phyloP scores from a whole-genome alignment of 192 early-diverging fungal genomes.

The Coemansia sp. region DNA sequence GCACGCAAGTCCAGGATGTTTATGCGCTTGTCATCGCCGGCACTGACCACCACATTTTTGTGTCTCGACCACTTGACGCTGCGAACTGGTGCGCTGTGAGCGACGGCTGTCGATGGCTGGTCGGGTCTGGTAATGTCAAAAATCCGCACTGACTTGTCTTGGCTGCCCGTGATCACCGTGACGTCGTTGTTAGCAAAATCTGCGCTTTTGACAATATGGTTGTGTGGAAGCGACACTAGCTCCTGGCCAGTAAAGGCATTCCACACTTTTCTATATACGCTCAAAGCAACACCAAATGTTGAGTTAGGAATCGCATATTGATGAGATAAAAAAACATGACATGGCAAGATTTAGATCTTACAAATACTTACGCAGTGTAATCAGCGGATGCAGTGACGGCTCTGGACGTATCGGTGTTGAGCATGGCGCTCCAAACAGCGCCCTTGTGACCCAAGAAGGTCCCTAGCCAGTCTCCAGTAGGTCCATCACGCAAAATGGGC shows the following conservation, averaged over 20 bases:
- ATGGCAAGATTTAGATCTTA: neutral
- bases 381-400: slow-evolving; percentile 94
- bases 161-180: slow-evolving; percentile 78
- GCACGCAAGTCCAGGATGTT: slow-evolving; percentile 78
- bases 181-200: slow-evolving; percentile 73
- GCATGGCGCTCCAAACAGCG: slow-evolving; percentile 86
- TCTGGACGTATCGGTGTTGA: slow-evolving; percentile 73
- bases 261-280: slow-evolving; percentile 72
- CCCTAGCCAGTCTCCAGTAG: slow-evolving; percentile 93
- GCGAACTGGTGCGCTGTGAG: slow-evolving; percentile 38
- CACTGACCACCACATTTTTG: slow-evolving; percentile 61
- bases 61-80: slow-evolving; percentile 45
- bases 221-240: slow-evolving; percentile 70
- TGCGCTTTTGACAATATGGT: slow-evolving; percentile 82
- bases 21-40: slow-evolving; percentile 61
- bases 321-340: neutral
- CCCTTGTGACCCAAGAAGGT: slow-evolving; percentile 92
- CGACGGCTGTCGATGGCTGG: slow-evolving; percentile 36
- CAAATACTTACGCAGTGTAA: slow-evolving; percentile 73
- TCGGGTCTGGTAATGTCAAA: slow-evolving; percentile 70
- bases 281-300: slow-evolving; percentile 2
- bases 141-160: slow-evolving; percentile 79
- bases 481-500: slow-evolving; percentile 84
- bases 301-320: neutral
- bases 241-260: slow-evolving; percentile 78